Conservation (phyloP, 371 early-diverging fungal species). For the Mucor velutinosus region DNA sequence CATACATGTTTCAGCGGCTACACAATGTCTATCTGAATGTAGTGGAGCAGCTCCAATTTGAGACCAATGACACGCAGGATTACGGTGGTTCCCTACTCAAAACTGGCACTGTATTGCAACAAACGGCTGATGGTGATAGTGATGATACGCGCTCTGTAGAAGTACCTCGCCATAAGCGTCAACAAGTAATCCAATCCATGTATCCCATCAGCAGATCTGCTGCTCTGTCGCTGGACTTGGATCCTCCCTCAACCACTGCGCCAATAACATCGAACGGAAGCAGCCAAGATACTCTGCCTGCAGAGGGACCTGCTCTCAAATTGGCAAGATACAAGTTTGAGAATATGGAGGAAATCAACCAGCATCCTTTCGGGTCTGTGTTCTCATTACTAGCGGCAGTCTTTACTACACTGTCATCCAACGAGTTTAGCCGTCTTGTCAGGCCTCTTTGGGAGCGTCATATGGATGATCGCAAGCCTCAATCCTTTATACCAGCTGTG, state of each 20-base stretch:
- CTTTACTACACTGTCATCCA: constrained; percentile 48
- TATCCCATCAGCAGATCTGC: constrained; percentile 21
- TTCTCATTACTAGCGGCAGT: constrained; percentile 62
- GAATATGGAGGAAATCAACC: constrained; percentile 46
- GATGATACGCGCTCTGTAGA: neutral
- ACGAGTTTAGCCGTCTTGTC: constrained; percentile 49
- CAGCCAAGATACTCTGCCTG: neutral
- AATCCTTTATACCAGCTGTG: constrained; percentile 55
- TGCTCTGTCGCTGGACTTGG: constrained; percentile 22
- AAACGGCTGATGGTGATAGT: neutral
- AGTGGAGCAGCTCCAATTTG: constrained; percentile 27
- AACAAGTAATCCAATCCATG: constrained; percentile 11
- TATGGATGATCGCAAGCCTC: constrained; percentile 48
- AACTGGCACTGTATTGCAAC: neutral
- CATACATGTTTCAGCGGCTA: constrained; percentile 44
- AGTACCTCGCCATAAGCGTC: constrained; percentile 13
- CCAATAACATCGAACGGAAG: neutral
- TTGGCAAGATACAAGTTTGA: constrained; percentile 42
- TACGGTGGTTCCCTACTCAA: neutral
- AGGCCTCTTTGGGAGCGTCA: constrained; percentile 58
- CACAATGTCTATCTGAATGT: constrained; percentile 37
- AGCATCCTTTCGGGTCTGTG: constrained; percentile 57
- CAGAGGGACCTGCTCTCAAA: constrained; percentile 17
- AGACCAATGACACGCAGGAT: constrained; percentile 9
- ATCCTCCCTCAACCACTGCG: constrained; percentile 20